These are phyloP conservation scores for Suillus variegatus DNA, from an alignment of 768 basidiomycete species.

Conservation along the genomic window DNA sequence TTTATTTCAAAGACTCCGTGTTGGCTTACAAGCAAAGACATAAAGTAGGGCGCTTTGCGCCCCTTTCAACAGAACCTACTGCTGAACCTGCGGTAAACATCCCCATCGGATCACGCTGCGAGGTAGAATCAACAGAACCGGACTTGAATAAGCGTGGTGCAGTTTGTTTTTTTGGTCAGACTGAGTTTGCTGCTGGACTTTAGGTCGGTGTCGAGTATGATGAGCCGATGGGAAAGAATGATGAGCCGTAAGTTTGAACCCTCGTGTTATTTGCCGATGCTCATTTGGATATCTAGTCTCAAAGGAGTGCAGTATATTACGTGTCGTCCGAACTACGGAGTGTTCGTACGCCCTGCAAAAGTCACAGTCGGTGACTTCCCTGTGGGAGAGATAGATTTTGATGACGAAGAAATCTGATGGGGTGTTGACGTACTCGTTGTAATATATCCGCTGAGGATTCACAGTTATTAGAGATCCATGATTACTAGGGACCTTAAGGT, in stretches of 20 bases:
- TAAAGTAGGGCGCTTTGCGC: slow-evolving; percentile 88
- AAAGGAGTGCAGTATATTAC: slow-evolving; percentile 83
- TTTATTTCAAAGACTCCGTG: slow-evolving; percentile 66
- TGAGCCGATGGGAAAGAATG: slow-evolving; percentile 94
- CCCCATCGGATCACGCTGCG: slow-evolving; percentile 72
- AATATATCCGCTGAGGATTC: background rate
- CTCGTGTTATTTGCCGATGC: background rate
- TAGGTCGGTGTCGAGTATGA: slow-evolving; percentile 97
- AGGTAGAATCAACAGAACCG: slow-evolving; percentile 72
- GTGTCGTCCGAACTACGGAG: slow-evolving; percentile 74
- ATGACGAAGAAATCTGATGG: slow-evolving; percentile 66
- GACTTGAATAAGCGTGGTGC: slow-evolving; percentile 79
- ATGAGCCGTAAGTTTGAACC: slow-evolving; percentile 75
- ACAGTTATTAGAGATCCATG: background rate
- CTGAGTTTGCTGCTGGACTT: slow-evolving; percentile 66
- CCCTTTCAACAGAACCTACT: slow-evolving; percentile 40
- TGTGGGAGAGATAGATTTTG: slow-evolving; percentile 73
- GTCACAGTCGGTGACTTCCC: slow-evolving; percentile 86
- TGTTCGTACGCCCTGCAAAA: slow-evolving; percentile 84
- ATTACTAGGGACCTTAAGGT: background rate
- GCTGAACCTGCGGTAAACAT: slow-evolving; percentile 46
- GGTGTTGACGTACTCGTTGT: background rate
- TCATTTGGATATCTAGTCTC: slow-evolving; percentile 49
- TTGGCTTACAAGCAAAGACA: slow-evolving; percentile 85
- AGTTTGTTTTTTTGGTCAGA: slow-evolving; percentile 82